Base-by-base conservation (phyloP, 2,329 filamentous ascomycete species). In the Apiospora arundinis region DNA sequence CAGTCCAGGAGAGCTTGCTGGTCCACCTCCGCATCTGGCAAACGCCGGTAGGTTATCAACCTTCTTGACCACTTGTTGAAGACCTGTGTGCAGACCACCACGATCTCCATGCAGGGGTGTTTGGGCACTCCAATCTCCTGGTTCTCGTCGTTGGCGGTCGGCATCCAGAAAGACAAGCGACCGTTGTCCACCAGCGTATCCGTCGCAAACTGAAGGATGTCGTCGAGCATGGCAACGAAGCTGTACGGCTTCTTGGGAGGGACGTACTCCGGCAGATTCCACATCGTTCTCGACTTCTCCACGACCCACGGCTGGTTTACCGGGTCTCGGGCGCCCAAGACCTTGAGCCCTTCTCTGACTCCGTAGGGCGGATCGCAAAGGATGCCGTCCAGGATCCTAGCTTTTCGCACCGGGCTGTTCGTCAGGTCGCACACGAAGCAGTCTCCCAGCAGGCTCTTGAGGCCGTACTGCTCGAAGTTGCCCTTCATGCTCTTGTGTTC, bases 341-440 rank as follows among this genome's bases (percentile, higher is more conserved):
- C 95, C 77, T 93, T 93, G 72, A 98, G 82, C 0, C 96, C 96
- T 81, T 99, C 96, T 67, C 96, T 88, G 7, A 99, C 95, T 2
- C 96, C 96, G 79, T 99, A 99, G 0, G 96, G 96, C 23, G 96
- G 96, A 82, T 99, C 96, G 77, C 95, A 98, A 8, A 98, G 87
- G 72, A 99, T 97, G 4, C 94, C 95, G 81, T 99, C 95, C 72
- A 98, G 80, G 42, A 81, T 77, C 44, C 81, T 82, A 68, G 79
- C 77, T 71, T 80, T 82, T 60, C 89, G 85, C 28, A 98, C 82
- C 0, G 96, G 96, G 1, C 92, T 92, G 78, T 98, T 95, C 0
- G 95, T 98, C 70, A 99, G 81, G 80, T 99, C 96, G 0, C 93
- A 92, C 1, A 93, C 90, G 76, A 98, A 97, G 45, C 91, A 89